These are phyloP conservation scores for Pleoardoris graminearum DNA, from an alignment of 2,329 filamentous ascomycete species.

Conservation along the genomic window DNA sequence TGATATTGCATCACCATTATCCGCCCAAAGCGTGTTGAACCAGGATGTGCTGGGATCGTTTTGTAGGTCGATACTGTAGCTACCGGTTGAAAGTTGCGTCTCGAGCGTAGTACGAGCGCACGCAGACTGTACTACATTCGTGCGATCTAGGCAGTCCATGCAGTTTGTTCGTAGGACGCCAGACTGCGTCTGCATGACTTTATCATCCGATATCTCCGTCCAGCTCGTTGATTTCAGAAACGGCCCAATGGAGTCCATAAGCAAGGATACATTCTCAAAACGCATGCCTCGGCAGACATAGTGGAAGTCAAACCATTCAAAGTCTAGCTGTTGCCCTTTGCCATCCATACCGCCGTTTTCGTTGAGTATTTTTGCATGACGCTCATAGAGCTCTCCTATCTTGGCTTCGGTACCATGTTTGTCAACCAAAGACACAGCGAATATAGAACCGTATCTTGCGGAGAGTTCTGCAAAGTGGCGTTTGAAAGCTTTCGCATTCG, in stretches of 20 bases:
- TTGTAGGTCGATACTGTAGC: constrained; percentile 74
- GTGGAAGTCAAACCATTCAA: constrained; percentile 99
- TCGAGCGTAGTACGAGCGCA: constrained; percentile 84
- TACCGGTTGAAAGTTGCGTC: constrained; percentile 73
- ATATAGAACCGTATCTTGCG: constrained; percentile 73
- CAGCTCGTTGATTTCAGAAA: constrained; percentile 73
- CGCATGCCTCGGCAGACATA: constrained; percentile 92
- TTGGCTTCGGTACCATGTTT: constrained; percentile 80
- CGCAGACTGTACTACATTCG: constrained; percentile 93
- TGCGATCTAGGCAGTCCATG: constrained; percentile 97
- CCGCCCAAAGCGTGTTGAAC: constrained; percentile 97
- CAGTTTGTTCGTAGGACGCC: constrained; percentile 93
- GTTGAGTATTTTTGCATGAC: constrained; percentile 68
- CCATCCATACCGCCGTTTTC: constrained; percentile 57
- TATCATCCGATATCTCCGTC: constrained; percentile 60
- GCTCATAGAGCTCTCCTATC: constrained; percentile 77
- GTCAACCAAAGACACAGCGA: constrained; percentile 84
- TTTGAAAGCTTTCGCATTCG: constrained; percentile 77
- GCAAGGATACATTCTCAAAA: constrained; percentile 87
- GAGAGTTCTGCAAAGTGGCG: constrained; percentile 75
- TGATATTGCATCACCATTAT: constrained; percentile 94
- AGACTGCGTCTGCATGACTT: constrained; percentile 58
- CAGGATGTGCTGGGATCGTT: constrained; percentile 79
- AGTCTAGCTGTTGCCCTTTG: constrained; percentile 58
- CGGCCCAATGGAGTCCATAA: constrained; percentile 70